phyloP scores from a whole-genome alignment of 2,329 filamentous ascomycete genomes.

The Sarocladium strictum region DNA sequence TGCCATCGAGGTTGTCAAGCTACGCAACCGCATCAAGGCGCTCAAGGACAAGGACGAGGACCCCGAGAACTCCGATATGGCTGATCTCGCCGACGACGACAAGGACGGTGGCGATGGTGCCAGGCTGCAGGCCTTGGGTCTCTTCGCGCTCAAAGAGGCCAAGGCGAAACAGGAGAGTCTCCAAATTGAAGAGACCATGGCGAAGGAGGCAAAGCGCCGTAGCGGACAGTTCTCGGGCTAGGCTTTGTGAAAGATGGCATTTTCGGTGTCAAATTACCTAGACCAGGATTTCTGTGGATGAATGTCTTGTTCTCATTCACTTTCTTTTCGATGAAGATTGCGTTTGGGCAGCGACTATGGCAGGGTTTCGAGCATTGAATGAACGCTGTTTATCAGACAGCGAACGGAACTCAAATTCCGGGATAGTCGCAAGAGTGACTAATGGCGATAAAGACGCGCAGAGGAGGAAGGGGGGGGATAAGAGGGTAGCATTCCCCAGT shows the following conservation, averaged over 20 bases:
- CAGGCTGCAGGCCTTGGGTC: conserved; percentile 8
- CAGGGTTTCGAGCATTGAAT: too few species aligned
- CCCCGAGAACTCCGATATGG: conserved; percentile 67
- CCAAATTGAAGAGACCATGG: conserved; percentile 55
- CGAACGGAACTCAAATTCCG: too few species aligned
- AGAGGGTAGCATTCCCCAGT: too few species aligned
- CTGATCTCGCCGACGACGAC: conserved; percentile 53
- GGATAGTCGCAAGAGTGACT: too few species aligned
- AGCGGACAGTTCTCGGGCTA: conserved; percentile 6
- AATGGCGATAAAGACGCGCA: neutral
- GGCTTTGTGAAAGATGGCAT: neutral
- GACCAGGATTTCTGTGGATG: neutral
- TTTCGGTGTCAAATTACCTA: too few species aligned
- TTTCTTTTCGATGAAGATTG: neutral
- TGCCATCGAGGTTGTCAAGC: conserved; percentile 92
- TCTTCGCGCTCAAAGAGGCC: conserved; percentile 39
- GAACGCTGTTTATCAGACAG: too few species aligned
- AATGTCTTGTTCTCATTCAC: neutral
- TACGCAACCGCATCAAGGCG: conserved; percentile 89
- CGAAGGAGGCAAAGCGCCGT: conserved; percentile 37
- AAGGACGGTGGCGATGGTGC: conserved; percentile 15
- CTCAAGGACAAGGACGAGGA: conserved; percentile 92
- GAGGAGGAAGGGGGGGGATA: too few species aligned
- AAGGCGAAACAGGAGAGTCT: conserved; percentile 73
- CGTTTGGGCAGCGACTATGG: neutral